These are phyloP conservation scores for Penstemon barbatus DNA, from an alignment of 257 asterid genomes.

Conservation along the genomic window DNA sequence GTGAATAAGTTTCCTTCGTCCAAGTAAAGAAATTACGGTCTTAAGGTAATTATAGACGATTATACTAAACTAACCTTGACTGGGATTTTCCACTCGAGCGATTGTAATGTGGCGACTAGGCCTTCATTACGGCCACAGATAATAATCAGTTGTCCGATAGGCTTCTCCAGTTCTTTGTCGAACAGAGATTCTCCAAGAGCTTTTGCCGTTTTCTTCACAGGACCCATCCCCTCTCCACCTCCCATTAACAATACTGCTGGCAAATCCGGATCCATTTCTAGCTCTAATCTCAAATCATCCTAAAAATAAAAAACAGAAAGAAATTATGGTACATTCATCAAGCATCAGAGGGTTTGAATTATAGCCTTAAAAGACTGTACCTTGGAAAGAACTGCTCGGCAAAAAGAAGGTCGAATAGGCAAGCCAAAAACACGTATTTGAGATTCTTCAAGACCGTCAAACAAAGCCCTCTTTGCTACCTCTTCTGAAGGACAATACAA, in stretches of 20 bases:
- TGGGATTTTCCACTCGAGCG: slow-evolving; percentile 84
- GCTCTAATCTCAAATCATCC: slow-evolving; percentile 75
- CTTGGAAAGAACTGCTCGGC: slow-evolving; percentile 74
- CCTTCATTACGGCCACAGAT: slow-evolving; percentile 90
- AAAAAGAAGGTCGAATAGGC: slow-evolving; percentile 90
- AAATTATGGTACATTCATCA: not conserved
- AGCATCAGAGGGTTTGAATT: not conserved
- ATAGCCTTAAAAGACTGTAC: slow-evolving; percentile 26
- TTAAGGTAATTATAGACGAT: not conserved
- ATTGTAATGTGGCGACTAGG: slow-evolving; percentile 55
- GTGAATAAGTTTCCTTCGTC: not conserved
- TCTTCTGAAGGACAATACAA: slow-evolving; percentile 84
- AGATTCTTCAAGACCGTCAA: slow-evolving; percentile 79
- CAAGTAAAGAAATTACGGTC: not conserved
- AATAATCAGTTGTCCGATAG: slow-evolving; percentile 78
- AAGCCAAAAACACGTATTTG: slow-evolving; percentile 78
- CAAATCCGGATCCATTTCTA: slow-evolving; percentile 73
- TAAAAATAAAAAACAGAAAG: slow-evolving; percentile 10
- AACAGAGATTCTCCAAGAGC: slow-evolving; percentile 80
- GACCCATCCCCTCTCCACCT: slow-evolving; percentile 99
- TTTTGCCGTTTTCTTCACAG: slow-evolving; percentile 90
- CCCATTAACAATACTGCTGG: slow-evolving; percentile 96
- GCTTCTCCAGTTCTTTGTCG: slow-evolving; percentile 56
- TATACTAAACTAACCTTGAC: slow-evolving; percentile 59
- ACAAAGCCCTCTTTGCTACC: slow-evolving; percentile 79